Percentiles rank a stretch among this genome's conserved stretches.
Conservation (phyloP, 163 green algal species). For the Scenedesmus sp. region DNA sequence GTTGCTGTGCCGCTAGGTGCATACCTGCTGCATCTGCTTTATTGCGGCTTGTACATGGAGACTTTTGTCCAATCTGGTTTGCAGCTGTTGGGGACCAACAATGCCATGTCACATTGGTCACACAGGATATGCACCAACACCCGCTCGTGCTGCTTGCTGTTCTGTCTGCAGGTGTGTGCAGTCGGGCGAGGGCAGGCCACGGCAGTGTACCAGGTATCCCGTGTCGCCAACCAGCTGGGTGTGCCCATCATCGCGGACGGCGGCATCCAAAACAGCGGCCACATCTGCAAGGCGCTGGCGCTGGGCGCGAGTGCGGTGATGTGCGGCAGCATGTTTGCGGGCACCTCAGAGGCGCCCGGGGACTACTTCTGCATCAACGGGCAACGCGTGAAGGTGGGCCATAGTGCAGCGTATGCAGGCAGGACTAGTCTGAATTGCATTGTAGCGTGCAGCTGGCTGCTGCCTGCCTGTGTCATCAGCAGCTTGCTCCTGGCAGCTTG, state of each 20-base stretch:
- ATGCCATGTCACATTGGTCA: too few species aligned
- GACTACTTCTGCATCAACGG: constrained; percentile 92
- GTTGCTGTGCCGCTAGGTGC: too few species aligned
- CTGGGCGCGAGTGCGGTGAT: constrained; percentile 97
- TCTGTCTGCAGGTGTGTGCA: constrained; percentile 87
- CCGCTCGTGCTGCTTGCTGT: neutral
- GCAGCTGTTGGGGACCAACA: too few species aligned
- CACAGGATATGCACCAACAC: too few species aligned
- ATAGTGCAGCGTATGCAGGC: neutral
- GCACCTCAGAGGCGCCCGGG: constrained; percentile 94
- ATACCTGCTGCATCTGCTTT: too few species aligned
- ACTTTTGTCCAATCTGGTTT: too few species aligned
- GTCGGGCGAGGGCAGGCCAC: constrained; percentile 96
- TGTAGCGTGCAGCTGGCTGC: neutral
- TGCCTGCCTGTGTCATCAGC: neutral
- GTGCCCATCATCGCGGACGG: constrained; percentile 98
- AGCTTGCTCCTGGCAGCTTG: neutral
- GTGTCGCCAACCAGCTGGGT: constrained; percentile 75
- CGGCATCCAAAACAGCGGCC: constrained; percentile 95
- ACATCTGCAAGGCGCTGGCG: constrained; percentile 92
- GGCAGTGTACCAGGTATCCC: constrained; percentile 93
- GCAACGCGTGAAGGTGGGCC: constrained; percentile 78
- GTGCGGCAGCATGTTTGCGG: constrained; percentile 97
- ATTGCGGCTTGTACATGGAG: too few species aligned
- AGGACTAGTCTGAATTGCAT: neutral